Evolutionary conservation across 139 green algal species (phyloP).

Genomic region (Coelastrella sp.): DNA sequence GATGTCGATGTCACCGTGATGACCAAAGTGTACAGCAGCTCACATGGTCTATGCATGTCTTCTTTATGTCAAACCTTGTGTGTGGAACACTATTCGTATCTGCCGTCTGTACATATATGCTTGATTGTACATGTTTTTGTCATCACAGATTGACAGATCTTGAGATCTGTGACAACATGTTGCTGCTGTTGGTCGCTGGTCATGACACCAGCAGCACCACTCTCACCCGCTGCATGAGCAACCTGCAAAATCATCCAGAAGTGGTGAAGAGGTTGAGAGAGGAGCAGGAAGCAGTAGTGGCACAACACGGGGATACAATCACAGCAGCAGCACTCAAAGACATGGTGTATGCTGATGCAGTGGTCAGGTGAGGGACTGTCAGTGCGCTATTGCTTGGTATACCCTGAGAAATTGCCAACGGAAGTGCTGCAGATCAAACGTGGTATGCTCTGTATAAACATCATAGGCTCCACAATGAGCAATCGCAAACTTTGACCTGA

Average conservation of each 20-base stretch:
- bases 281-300: slow-evolving; percentile 21
- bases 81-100: neutral
- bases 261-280: neutral
- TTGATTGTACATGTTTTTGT: neutral
- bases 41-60: neutral
- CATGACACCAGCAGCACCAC: neutral
- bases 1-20: neutral
- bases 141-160: neutral
- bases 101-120: neutral
- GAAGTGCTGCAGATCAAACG: neutral
- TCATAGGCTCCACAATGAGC: no score
- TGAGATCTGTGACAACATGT: neutral
- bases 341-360: slow-evolving; percentile 37
- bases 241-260: neutral
- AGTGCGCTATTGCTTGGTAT: neutral
- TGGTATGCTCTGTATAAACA: neutral
- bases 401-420: no score
- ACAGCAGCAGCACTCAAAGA: neutral
- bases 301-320: neutral
- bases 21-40: neutral
- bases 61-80: neutral
- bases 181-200: neutral
- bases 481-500: no score
- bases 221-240: neutral
- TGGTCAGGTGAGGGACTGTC: slow-evolving; percentile 4